Base-by-base conservation (phyloP, 2,329 filamentous ascomycete genomes). In the Cercospora citrullina region DNA sequence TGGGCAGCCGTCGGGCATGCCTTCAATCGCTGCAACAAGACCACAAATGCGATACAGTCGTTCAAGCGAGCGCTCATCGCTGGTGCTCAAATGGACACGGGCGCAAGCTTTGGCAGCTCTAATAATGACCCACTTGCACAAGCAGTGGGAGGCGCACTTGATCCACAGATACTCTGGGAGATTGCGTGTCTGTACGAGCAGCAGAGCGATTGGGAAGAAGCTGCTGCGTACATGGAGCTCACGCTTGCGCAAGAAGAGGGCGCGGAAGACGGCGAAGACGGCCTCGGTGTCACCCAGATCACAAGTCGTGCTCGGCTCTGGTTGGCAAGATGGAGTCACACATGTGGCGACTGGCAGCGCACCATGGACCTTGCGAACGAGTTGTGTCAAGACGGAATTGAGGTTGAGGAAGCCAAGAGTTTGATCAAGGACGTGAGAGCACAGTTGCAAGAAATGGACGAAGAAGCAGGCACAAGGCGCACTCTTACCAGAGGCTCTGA, bases 1-100 rank as follows among this genome's bases (percentile, higher is more conserved):
- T 99, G 95, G 95, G 91, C 95, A 83, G 95, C 95, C 0, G 93
- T 99, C 5, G 95, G 92, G 9, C 91, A 91, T 36, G 97, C 94
- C 77, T 89, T 96, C 71, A 91, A 94, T 69, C 94, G 94, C 77
- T 96, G 97, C 86, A 90, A 90, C 63, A 89, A 94, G 64, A 85
- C 92, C 61, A 86, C 89, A n/a, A 94, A 97, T 74, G 94, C 93
- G 31, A 97, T 99, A 79, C 95, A 96, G 76, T 93, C 95, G 0
- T 88, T 97, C 74, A 99, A 99, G 78, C 90, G 95, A 42, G 95
- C 95, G 0, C 83, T 99, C 7, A 87, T 95, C 1, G 93, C 94
- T 1, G 93, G 96, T 64, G 92, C 90, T 62, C 94, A 94, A 78
- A 94, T 94, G 77, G 92, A 95, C 70, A 85, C 84, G 81, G 48